Conservation (phyloP, 768 basidiomycete species). For the Ephemerocybe angulata region DNA sequence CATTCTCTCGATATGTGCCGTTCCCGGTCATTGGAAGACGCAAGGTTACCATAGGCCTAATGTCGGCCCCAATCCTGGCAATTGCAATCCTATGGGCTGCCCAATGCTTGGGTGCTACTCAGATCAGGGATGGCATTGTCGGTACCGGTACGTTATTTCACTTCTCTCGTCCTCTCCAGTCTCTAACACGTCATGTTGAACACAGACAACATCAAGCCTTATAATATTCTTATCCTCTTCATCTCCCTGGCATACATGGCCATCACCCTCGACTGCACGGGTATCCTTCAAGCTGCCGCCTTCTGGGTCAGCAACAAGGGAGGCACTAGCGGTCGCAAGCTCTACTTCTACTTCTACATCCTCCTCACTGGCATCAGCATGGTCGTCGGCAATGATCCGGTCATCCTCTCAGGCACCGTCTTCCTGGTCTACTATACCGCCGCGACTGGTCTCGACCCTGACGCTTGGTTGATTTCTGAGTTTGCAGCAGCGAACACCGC, state of each 20-base stretch:
- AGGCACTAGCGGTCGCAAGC: constrained; percentile 60
- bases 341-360: constrained; percentile 79
- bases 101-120: constrained; percentile 44
- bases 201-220: constrained; percentile 73
- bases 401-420: constrained; percentile 87
- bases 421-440: constrained; percentile 88
- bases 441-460: constrained; percentile 53
- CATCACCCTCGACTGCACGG: constrained; percentile 86
- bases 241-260: constrained; percentile 91
- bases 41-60: constrained; percentile 42
- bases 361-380: constrained; percentile 77
- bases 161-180: neutral
- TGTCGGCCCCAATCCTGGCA: constrained; percentile 50
- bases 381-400: constrained; percentile 87
- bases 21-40: constrained; percentile 28
- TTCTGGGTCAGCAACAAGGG: constrained; percentile 86
- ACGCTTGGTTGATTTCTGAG: constrained; percentile 70
- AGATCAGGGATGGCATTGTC: constrained; percentile 75
- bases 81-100: constrained; percentile 54
- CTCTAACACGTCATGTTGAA: constrained; percentile 8
- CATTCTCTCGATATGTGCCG: constrained; percentile 33
- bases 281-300: constrained; percentile 80
- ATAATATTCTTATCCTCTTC: constrained; percentile 92
- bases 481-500: constrained; percentile 81
- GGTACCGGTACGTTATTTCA: neutral